Evolutionary conservation across 164 flowering plant genomes (phyloP), one percentile per base, ranked within the genome.

Genomic region (Platanus orientalis): DNA sequence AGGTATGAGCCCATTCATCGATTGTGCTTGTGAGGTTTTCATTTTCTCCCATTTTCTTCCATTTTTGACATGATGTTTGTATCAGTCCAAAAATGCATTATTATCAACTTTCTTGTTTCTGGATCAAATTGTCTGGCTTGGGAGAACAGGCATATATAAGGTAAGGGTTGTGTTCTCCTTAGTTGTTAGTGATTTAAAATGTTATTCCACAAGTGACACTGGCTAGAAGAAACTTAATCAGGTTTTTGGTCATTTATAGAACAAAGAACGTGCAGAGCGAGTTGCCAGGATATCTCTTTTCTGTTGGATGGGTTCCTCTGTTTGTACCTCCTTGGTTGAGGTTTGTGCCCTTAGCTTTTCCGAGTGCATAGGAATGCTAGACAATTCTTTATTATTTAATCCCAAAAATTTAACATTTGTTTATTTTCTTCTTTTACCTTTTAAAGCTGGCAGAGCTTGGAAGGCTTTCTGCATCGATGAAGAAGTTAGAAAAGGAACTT

Each of bases 111-210:
- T 95, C 86, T 81, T 95, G 73, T 84, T 95, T 68, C 87, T 95
- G 44, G 97, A 95, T 79, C 99, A 95, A 88, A 75, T 95, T 69
- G 92, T 95, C 58, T 95, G 99, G 99, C 96, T 92, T 59, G 86
- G 89, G 54, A 90, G 97, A 72, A 59, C 91, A 16, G 99, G 97
- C 75, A 87, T 95, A 60, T 89, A 92, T 64, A 84, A 95, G 99
- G 98, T 92, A 69, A 17, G 27, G 16, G 20, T 12, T 44, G 9
- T 57, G 28, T 7, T 59, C 25, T 26, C 20, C 12, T 64, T 12
- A 21, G 11, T 57, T n/a, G 1, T 58, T 36, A 4, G 36, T n/a
- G 13, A 40, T 32, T 7, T 20, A 19, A 23, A 23, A 28, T 57
- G 36, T 27, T 11, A n/a, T 59, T 44, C 51, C 5, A 7, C 20